Percentiles rank a stretch among this genome's conserved stretches.
phyloP scores from a whole-genome alignment of 257 asterid genomes.

The Forsythia viridissima region DNA sequence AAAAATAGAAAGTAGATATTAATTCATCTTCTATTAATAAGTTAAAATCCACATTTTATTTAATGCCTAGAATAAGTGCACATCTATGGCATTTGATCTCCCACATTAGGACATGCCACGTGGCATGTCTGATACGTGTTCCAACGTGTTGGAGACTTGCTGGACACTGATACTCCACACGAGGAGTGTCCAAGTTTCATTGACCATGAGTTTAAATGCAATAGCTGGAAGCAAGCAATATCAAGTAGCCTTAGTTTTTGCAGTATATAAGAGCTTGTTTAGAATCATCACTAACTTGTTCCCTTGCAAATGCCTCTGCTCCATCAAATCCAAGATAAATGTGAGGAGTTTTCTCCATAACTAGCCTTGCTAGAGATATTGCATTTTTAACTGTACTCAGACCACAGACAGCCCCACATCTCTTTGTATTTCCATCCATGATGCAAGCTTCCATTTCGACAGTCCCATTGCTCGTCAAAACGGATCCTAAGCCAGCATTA shows the following conservation, averaged over 20 bases:
- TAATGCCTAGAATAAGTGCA: background rate
- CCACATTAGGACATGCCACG: background rate
- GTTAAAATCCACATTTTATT: background rate
- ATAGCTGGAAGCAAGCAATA: background rate
- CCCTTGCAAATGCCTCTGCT: slow-evolving; percentile 90
- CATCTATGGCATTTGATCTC: background rate
- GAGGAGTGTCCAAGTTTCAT: background rate
- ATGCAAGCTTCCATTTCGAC: slow-evolving; percentile 97
- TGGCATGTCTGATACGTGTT: background rate
- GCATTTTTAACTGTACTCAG: slow-evolving; percentile 78
- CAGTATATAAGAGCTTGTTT: background rate
- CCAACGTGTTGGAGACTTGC: no score
- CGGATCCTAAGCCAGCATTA: slow-evolving; percentile 95
- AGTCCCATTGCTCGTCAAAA: slow-evolving; percentile 72
- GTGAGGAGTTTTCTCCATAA: slow-evolving; percentile 97
- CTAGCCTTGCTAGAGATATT: slow-evolving; percentile 82
- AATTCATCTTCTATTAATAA: background rate
- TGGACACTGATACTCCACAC: no score
- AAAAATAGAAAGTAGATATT: background rate
- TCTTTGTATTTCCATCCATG: slow-evolving; percentile 87
- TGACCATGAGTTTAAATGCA: background rate
- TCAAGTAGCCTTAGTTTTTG: background rate
- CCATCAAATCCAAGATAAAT: slow-evolving; percentile 90
- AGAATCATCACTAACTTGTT: slow-evolving; percentile 52
- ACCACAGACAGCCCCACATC: slow-evolving; percentile 93